Evolutionary conservation across 768 basidiomycete species (phyloP), one percentile per base, ranked within the genome.

Genomic region (Tricholoma sp.): DNA sequence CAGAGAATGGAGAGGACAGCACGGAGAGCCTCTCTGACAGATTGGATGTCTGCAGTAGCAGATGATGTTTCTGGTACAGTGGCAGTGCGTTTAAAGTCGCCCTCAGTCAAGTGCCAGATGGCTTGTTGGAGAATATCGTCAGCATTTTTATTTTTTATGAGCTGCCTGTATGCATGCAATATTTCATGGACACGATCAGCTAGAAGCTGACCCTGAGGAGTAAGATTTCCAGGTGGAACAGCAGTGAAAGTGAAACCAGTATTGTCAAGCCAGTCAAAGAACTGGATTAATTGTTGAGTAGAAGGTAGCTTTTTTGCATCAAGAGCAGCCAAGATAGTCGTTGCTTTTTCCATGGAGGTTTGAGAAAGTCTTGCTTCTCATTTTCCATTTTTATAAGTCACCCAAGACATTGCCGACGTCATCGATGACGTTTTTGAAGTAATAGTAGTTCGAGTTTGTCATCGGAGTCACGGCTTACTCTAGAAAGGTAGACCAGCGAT

Each of bases 221-320:
- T 83, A 57, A 89, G 79, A 49, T 76, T 74, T 14, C 69, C 74
- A 0, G 71, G 58, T 29, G 56, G 45, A 21, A 77, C 69, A 39
- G 76, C 73, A 7, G 82, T 68, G n/a, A n/a, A n/a, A 27, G 24
- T 27, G 57, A 85, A 71, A 9, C 78, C 73, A 34, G 80, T 74
- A 11, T 74, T 64, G 39, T 83, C 80, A 47, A 82, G 63, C 76
- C 78, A 83, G 64, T 86, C 81, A 60, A 86, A 76, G 64, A 79
- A 75, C 0, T 65, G 64, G 58, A 76, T 76, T 37, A 81, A 61
- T 64, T 90, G 88, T 27, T 78, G 68, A 10, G 86, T 83, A 1
- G 76, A 76, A 16, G 88, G 88, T 4, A 88, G 72, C 65, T 90
- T 90, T 19, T 86, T 86, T 16, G 86, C 86, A 59, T 83, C 79